Conservation (phyloP, 495 filamentous ascomycete species). For the Podospora anserina region DNA sequence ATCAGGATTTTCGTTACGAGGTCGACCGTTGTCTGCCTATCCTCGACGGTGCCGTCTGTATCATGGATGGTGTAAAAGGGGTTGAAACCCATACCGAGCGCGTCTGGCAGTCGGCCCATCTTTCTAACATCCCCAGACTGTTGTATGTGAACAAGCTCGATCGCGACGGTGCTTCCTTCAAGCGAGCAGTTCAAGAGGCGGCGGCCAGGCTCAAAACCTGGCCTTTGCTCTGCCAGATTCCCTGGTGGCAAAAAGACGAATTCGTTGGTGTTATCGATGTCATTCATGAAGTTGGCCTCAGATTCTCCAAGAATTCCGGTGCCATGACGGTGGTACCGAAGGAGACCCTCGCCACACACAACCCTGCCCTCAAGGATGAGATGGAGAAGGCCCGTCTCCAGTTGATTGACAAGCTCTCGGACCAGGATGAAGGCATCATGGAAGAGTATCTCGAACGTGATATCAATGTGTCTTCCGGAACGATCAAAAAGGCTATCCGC, state of each 20-base stretch:
- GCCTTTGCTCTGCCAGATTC: conserved; percentile 92
- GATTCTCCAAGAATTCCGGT: conserved; percentile 49
- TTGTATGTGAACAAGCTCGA: conserved; percentile 96
- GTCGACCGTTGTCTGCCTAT: conserved; percentile 90
- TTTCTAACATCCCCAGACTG: conserved; percentile 79
- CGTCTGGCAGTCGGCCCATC: conserved; percentile 88
- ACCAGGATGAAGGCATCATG: conserved; percentile 81
- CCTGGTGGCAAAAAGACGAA: conserved; percentile 80
- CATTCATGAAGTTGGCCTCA: conserved; percentile 53
- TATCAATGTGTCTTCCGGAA: conserved; percentile 63
- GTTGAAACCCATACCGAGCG: conserved; percentile 98
- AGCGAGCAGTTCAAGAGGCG: conserved; percentile 78
- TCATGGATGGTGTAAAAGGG: conserved; percentile 93
- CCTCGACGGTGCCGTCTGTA: conserved; percentile 91
- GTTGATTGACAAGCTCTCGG: conserved; percentile 78
- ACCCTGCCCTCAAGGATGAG: conserved; percentile 59
- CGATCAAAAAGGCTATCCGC: conserved; percentile 72
- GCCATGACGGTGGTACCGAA: conserved; percentile 54
- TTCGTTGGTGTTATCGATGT: conserved; percentile 84
- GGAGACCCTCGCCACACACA: conserved; percentile 31
- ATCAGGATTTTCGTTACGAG: conserved; percentile 98
- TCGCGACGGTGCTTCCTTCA: conserved; percentile 88
- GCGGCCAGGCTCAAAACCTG: conserved; percentile 73
- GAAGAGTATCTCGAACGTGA: conserved; percentile 76
- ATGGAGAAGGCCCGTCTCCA: conserved; percentile 70